A percentile compares a stretch with the other conserved stretches of the same genome.
phyloP scores from a whole-genome alignment of 164 flowering plant genomes.

The Vitis amurensis region DNA sequence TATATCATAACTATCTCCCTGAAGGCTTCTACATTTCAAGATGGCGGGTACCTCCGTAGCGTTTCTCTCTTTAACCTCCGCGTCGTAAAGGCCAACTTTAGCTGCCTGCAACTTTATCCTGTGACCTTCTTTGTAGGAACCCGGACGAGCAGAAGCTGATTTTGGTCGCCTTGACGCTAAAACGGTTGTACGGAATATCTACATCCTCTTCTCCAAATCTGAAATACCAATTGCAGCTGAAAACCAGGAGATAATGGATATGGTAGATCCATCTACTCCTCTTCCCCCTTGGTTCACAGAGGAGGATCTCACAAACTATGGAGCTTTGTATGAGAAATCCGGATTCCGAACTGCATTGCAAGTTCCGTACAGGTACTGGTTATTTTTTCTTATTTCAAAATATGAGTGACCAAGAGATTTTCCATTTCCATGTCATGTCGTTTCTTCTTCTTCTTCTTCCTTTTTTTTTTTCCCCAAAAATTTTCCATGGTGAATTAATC shows the following conservation, averaged over 20 bases:
- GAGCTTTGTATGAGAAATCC: constrained; percentile 55
- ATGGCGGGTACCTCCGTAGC: constrained; percentile 37
- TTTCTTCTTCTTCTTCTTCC: neutral
- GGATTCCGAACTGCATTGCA: constrained; percentile 59
- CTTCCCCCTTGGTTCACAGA: constrained; percentile 72
- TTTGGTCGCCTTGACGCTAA: constrained; percentile 62
- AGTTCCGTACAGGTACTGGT: constrained; percentile 51
- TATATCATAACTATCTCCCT: constrained; percentile 24
- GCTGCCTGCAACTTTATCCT: neutral
- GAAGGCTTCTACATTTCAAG: constrained; percentile 64
- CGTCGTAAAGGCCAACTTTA: neutral
- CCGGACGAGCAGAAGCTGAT: constrained; percentile 78
- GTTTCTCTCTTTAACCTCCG: no score
- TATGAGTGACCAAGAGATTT: no score
- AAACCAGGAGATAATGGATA: constrained; percentile 68
- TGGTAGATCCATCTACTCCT: constrained; percentile 56
- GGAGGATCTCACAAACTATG: constrained; percentile 56
- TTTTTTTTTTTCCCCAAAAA: neutral
- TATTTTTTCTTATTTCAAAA: no score
- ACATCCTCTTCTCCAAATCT: constrained; percentile 56
- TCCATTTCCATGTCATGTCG: neutral
- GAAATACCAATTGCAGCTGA: constrained; percentile 58
- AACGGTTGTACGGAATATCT: constrained; percentile 52
- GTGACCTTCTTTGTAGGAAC: constrained; percentile 36
- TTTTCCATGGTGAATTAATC: neutral